These are phyloP conservation scores for Podaxis rugospora DNA, from an alignment of 768 basidiomycete genomes.

Conservation along the genomic window DNA sequence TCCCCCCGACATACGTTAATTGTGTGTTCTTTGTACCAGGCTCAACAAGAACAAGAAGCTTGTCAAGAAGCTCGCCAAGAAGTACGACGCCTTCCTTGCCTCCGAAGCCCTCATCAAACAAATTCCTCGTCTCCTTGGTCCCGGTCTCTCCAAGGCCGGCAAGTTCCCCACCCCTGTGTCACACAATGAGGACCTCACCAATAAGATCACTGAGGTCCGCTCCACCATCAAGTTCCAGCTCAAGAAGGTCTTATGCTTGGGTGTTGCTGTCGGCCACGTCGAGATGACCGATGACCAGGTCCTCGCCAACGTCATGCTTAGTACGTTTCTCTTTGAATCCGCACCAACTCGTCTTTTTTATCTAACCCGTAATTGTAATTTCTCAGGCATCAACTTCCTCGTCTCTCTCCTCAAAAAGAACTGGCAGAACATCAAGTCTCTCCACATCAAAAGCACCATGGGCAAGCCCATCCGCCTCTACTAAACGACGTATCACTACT, in stretches of 20 bases:
- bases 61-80: slow-evolving; percentile 99
- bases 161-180: slow-evolving; percentile 99
- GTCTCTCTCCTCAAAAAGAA: slow-evolving; percentile 99
- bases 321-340: slow-evolving; percentile 36
- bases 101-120: slow-evolving; percentile 99
- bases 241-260: slow-evolving; percentile 98
- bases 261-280: slow-evolving; percentile 97
- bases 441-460: slow-evolving; percentile 99
- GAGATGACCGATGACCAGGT: slow-evolving; percentile 98
- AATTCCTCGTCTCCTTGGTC: slow-evolving; percentile 98
- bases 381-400: slow-evolving; percentile 95
- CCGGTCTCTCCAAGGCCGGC: slow-evolving; percentile 99
- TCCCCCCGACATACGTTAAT: not conserved
- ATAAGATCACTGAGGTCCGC: slow-evolving; percentile 92
- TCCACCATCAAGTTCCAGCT: slow-evolving; percentile 99
- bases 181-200: slow-evolving; percentile 82
- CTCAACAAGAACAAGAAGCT: slow-evolving; percentile 99
- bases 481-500: slow-evolving; percentile 36
- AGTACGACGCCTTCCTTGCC: slow-evolving; percentile 97
- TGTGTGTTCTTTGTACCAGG: slow-evolving; percentile 30
- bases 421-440: slow-evolving; percentile 99
- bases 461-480: slow-evolving; percentile 96
- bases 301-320: slow-evolving; percentile 95
- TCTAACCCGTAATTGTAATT: not conserved
- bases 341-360: not conserved